Evolutionary conservation across 306 rosid species (phyloP).

Genomic region (Acacia melanoxylon): DNA sequence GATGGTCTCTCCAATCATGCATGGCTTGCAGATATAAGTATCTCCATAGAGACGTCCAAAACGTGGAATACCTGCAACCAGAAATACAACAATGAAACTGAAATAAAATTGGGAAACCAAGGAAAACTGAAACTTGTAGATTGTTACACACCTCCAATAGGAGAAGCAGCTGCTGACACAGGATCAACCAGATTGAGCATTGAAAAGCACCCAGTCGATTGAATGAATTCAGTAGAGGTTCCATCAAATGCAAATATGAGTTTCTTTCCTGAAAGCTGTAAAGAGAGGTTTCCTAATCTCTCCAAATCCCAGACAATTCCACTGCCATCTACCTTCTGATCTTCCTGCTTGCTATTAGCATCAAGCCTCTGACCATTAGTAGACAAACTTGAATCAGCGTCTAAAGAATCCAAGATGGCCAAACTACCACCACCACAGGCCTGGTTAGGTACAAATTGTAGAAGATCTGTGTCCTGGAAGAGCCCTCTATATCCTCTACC

Average conservation of each 20-base stretch:
- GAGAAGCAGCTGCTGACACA: constrained; percentile 98
- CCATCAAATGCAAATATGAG: constrained; percentile 98
- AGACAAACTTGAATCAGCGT: constrained; percentile 69
- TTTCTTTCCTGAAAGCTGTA: constrained; percentile 94
- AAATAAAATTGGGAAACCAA: constrained; percentile 17
- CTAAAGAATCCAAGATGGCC: constrained; percentile 97
- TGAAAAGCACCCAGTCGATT: constrained; percentile 77
- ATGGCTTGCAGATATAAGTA: constrained; percentile 75
- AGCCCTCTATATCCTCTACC: constrained; percentile 99
- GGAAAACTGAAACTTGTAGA: constrained; percentile 23
- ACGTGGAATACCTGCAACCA: constrained; percentile 89
- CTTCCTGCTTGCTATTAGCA: constrained; percentile 63
- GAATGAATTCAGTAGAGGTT: constrained; percentile 73
- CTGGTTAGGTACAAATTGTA: constrained; percentile 92
- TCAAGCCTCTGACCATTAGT: constrained; percentile 79
- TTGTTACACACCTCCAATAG: constrained; percentile 90
- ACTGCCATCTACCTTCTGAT: constrained; percentile 89
- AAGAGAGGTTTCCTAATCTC: constrained; percentile 86
- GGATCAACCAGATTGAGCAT: constrained; percentile 99
- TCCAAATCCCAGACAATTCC: constrained; percentile 99
- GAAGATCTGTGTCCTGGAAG: constrained; percentile 94
- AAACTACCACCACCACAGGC: constrained; percentile 99
- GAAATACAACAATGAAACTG: constrained; percentile 29
- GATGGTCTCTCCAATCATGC: constrained; percentile 86
- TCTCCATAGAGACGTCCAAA: constrained; percentile 98